Base-by-base conservation (phyloP, 192 early-diverging fungal genomes). In the Backusella sp. region DNA sequence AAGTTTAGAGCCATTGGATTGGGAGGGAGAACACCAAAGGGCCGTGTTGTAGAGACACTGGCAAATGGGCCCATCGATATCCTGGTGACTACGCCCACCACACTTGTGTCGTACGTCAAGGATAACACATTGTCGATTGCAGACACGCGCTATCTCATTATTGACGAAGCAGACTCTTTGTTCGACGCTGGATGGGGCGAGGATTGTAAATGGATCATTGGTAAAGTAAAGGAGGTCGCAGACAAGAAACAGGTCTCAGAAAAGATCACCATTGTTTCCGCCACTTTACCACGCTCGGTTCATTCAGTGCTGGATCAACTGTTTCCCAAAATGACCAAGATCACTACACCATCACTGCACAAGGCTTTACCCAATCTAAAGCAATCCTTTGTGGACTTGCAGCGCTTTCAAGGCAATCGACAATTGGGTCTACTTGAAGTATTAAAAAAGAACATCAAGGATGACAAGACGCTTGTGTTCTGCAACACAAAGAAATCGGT, bases 81-180 rank as follows among this genome's bases (percentile, higher is more conserved):
- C 7, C 77, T 99, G 34, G 88, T 97, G 2, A 85, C 91, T 4
- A 99, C 96, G 1, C 97, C 97, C 2, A 86, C 94, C 1, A 86
- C 86, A n/a, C 78, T 96, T 30, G 72, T 85, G 17, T 83, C 88
- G 14, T 88, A 92, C 73, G 15, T 86, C 5, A 76, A 85, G 11
- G 78, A 90, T 28, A 78, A 82, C 15, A 72, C 83, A 6, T n/a
- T 98, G 12, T 85, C 87, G n/a, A 83, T 96, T 0, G 78, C 84
- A 5, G 86, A 90, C 12, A 80, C 92, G 12, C 81, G 80, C 1
- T 87, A 92, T 68, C 70, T 99, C 4, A 90, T 97, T 2, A 88
- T 99, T 7, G 97, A 99, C 81, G 97, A 99, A 85, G 95, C 95
- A 0, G 97, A 99, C 81, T 93, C 96, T 0, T 84, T 99, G 85